Conservation (phyloP, 2,329 filamentous ascomycete genomes). For the Zasmidium angulare region DNA sequence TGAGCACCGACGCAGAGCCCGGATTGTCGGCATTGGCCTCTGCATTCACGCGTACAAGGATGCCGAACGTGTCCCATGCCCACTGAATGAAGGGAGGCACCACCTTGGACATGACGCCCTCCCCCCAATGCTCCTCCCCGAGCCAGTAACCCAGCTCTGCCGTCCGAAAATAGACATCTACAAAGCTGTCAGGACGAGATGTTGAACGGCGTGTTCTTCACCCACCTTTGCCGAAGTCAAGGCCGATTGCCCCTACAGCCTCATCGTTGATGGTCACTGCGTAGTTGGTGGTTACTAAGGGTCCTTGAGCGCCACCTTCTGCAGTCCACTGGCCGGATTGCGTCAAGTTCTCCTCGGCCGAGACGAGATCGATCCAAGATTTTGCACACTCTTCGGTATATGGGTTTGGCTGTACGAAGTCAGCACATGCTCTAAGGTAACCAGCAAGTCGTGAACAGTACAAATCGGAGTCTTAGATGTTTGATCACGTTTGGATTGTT, state of each 20-base stretch:
- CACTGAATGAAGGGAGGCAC: constrained; percentile 37
- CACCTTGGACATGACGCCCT: constrained; percentile 34
- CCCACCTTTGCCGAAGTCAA: constrained; percentile 35
- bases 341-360: constrained; percentile 9
- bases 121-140: constrained; percentile 38
- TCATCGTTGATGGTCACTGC: constrained; percentile 27
- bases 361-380: constrained; percentile 38
- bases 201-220: not conserved
- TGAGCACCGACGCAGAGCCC: constrained; percentile 38
- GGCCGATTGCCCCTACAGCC: constrained; percentile 40
- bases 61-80: constrained; percentile 35
- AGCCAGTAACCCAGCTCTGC: constrained; percentile 48
- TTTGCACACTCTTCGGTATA: constrained; percentile 38
- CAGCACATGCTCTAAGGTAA: not conserved
- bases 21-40: constrained; percentile 34
- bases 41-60: constrained; percentile 34
- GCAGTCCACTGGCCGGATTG: constrained; percentile 22
- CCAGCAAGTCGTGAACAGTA: not conserved
- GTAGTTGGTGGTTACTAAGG: constrained; percentile 19
- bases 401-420: constrained; percentile 31
- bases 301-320: constrained; percentile 20
- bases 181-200: not conserved
- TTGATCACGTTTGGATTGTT: constrained; percentile 34
- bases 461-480: constrained; percentile 42
- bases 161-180: constrained; percentile 37